Evolutionary conservation across 352 stramenopile species (phyloP).

Genomic region (Blastocystis sp.): DNA sequence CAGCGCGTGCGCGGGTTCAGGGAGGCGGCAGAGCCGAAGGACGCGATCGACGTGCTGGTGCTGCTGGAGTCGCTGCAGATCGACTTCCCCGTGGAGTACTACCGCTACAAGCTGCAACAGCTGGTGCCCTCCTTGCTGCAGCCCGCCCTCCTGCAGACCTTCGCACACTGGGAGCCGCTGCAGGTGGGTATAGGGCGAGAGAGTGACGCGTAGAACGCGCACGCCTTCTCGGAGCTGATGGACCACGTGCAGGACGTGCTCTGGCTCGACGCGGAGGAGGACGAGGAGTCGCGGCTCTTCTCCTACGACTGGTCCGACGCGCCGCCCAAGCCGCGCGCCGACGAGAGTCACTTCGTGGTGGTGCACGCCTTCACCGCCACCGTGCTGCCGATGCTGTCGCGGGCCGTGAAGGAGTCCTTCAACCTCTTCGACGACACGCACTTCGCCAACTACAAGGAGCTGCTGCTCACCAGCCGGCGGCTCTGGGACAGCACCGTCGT

Average conservation of each 20-base stretch:
- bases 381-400: neutral
- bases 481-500: slow-evolving; percentile 7
- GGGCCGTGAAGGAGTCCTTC: neutral
- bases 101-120: slow-evolving; percentile 44
- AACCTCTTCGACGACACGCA: neutral
- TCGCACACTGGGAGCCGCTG: slow-evolving; percentile 18
- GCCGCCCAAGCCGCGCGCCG: neutral
- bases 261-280: slow-evolving; percentile 4
- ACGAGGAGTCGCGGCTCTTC: slow-evolving; percentile 39
- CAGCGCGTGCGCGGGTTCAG: slow-evolving; percentile 7
- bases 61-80: slow-evolving; percentile 36
- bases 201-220: slow-evolving; percentile 7
- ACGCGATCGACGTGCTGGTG: neutral
- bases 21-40: neutral
- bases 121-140: slow-evolving; percentile 21
- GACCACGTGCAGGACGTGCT: slow-evolving; percentile 6
- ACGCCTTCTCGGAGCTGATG: neutral
- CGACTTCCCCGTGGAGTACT: slow-evolving; percentile 30
- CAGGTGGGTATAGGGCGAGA: neutral
- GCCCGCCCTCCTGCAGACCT: neutral
- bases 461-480: neutral
- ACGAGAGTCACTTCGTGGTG: slow-evolving; percentile 34
- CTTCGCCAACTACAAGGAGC: slow-evolving; percentile 4
- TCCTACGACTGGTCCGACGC: slow-evolving; percentile 7
- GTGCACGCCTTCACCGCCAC: slow-evolving; percentile 14